phyloP scores from a whole-genome alignment of 208 protist genomes.

The Crithidia thermophila region DNA sequence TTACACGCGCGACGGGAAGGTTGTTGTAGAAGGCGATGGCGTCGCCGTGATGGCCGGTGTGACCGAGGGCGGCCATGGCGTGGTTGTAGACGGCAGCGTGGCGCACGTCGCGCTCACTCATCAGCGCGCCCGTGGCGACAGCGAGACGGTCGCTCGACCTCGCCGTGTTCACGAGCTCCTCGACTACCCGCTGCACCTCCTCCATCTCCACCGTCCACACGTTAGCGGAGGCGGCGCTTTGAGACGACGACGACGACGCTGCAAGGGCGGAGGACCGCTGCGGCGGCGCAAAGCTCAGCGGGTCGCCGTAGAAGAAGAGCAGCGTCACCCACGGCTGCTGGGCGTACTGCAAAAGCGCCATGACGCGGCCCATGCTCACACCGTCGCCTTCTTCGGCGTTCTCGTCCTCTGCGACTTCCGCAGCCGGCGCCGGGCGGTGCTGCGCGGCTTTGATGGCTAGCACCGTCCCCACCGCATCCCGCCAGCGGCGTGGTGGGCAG shows the following conservation, averaged over 20 bases:
- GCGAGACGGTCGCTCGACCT: constrained; percentile 4
- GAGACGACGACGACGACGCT: too few species aligned
- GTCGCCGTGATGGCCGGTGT: constrained; percentile 23
- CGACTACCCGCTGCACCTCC: background rate
- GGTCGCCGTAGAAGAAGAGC: constrained; percentile 33
- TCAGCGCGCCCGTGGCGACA: constrained; percentile 16
- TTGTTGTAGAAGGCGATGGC: constrained; percentile 40
- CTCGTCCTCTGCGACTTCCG: background rate
- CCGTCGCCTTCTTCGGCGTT: background rate
- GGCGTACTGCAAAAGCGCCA: constrained; percentile 22
- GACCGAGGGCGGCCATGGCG: constrained; percentile 42
- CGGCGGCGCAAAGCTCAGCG: constrained; percentile 8
- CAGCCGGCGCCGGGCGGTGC: background rate
- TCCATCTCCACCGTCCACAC: background rate
- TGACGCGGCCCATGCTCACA: constrained; percentile 21
- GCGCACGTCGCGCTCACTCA: constrained; percentile 17
- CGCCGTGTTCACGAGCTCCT: constrained; percentile 1
- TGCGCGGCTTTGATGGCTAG: constrained; percentile 5
- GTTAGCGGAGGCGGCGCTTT: too few species aligned
- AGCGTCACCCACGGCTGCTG: constrained; percentile 28
- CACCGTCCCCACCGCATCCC: constrained; percentile 31
- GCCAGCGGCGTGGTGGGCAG: constrained; percentile 36
- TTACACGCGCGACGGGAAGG: constrained; percentile 14
- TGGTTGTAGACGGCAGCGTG: constrained; percentile 51
- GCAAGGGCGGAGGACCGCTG: too few species aligned